A percentile compares a stretch with the other conserved stretches of the same genome.
phyloP scores from a whole-genome alignment of 257 asterid genomes.

The Gynochthodes officinalis region DNA sequence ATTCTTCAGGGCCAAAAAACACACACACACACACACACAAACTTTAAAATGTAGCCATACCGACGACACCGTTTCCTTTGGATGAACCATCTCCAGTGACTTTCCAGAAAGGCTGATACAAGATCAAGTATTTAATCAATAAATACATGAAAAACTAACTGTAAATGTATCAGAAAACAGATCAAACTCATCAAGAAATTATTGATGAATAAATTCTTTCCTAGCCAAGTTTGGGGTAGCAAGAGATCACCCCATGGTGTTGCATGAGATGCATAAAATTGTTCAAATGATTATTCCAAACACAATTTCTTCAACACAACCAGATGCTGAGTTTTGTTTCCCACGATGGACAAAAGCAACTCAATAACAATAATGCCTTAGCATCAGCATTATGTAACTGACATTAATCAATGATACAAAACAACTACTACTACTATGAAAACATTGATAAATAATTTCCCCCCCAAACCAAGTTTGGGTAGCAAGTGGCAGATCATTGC shows the following conservation, averaged over 20 bases:
- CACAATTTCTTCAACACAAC: not conserved
- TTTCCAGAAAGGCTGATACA: conserved; percentile 86
- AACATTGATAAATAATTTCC: not conserved
- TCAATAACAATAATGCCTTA: not conserved
- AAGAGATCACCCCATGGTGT: not conserved
- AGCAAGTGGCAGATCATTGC: not conserved
- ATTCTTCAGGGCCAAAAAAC: not conserved
- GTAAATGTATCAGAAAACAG: not conserved
- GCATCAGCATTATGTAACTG: not conserved
- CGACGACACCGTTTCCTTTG: conserved; percentile 79
- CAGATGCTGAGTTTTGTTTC: not conserved
- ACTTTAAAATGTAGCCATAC: conserved; percentile 32
- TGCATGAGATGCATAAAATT: not conserved
- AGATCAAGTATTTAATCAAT: conserved; percentile 3
- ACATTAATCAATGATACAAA: not conserved
- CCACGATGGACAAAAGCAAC: not conserved
- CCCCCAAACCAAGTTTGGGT: not conserved
- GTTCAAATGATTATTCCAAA: not conserved
- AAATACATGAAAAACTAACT: not conserved
- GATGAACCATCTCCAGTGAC: conserved; percentile 80
- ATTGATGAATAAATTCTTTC: not conserved
- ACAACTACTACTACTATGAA: not conserved
- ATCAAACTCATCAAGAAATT: not conserved
- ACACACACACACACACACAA: too few species aligned
- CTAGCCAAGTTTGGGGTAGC: not conserved